phyloP scores from a whole-genome alignment of 768 basidiomycete species.

The Trametes elegans region DNA sequence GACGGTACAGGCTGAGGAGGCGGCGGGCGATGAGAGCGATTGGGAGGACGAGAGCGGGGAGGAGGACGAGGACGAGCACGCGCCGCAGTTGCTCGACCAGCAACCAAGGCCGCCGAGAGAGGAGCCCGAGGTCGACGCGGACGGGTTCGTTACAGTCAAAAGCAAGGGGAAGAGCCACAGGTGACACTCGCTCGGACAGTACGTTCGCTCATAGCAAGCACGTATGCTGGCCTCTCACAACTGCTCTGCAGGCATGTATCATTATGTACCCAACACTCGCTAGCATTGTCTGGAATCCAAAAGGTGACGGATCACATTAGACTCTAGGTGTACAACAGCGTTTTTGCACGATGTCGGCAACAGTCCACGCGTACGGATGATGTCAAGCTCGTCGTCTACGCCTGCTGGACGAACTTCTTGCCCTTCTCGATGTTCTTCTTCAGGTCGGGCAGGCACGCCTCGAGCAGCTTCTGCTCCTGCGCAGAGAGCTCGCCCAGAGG shows the following conservation, averaged over 20 bases:
- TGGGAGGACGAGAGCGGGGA: slow-evolving; percentile 46
- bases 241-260: too few species aligned
- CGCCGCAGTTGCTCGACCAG: slow-evolving; percentile 53
- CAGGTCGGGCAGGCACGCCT: slow-evolving; percentile 85
- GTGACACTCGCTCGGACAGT: neutral
- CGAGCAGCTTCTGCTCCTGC: slow-evolving; percentile 83
- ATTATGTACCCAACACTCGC: neutral
- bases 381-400: neutral
- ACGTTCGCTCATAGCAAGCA: too few species aligned
- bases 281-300: slow-evolving; percentile 3
- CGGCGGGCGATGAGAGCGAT: slow-evolving; percentile 39
- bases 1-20: slow-evolving; percentile 48
- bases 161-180: slow-evolving; percentile 41
- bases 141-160: slow-evolving; percentile 86
- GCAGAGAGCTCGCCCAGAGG: slow-evolving; percentile 75
- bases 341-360: slow-evolving; percentile 19
- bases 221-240: too few species aligned
- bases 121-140: slow-evolving; percentile 83
- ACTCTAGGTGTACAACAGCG: slow-evolving; percentile 22
- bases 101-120: slow-evolving; percentile 33
- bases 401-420: slow-evolving; percentile 59
- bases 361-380: neutral
- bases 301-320: slow-evolving; percentile 11
- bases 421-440: slow-evolving; percentile 99
- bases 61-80: slow-evolving; percentile 42